A percentile compares a stretch with the other conserved stretches of the same genome.
Conservation (phyloP, 2,329 filamentous ascomycete species). For the Diaporthe citri region DNA sequence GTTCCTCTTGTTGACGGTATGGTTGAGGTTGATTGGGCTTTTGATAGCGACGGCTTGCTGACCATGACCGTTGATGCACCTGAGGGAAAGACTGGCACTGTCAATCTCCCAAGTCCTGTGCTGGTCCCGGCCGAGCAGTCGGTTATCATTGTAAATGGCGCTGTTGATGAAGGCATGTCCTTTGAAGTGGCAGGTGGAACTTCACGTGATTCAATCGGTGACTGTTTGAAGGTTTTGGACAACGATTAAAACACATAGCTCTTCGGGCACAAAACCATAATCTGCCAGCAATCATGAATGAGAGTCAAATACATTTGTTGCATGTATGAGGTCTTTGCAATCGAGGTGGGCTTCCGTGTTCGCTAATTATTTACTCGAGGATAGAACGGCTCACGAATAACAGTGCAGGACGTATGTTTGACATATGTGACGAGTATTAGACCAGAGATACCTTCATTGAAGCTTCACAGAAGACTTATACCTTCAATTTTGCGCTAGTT, state of each 20-base stretch:
- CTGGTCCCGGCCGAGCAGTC: neutral
- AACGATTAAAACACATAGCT: fast-evolving
- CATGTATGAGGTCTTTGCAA: too few relatives aligned
- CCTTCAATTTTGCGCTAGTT: too few relatives aligned
- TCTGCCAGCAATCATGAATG: too few relatives aligned
- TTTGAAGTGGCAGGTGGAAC: neutral
- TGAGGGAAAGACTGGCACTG: neutral
- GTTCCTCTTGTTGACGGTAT: neutral
- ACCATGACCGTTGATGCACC: neutral
- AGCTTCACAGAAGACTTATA: too few relatives aligned
- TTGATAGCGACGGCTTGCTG: neutral
- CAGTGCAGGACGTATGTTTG: too few relatives aligned
- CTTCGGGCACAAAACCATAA: fast-evolving
- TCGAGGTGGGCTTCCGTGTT: too few relatives aligned
- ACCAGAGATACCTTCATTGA: too few relatives aligned
- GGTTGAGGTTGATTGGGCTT: neutral
- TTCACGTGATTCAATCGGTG: neutral
- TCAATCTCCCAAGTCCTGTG: neutral
- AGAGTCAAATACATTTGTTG: too few relatives aligned
- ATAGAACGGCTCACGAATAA: too few relatives aligned
- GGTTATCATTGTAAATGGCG: neutral
- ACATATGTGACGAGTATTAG: too few relatives aligned
- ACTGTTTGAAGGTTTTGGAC: neutral
- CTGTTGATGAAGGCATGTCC: fast-evolving
- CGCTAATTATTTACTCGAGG: too few relatives aligned